A percentile compares a stretch with the other conserved stretches of the same genome.
Evolutionary conservation across 1,284 basidiomycete genomes (phyloP).

Genomic region (Lignosus rhinocerotis): DNA sequence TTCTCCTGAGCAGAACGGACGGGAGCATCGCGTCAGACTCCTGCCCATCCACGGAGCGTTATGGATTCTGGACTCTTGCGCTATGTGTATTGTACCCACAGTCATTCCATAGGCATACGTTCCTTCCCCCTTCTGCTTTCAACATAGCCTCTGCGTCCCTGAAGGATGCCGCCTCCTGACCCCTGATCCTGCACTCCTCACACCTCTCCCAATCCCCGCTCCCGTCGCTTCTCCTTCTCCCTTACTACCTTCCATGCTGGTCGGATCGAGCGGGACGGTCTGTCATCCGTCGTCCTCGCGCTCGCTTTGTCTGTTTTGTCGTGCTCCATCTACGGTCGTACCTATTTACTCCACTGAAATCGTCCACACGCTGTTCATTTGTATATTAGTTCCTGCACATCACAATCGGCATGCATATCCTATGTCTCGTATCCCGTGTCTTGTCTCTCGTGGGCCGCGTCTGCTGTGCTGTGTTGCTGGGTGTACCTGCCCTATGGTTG

Average conservation of each 20-base stretch:
- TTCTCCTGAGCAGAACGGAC: not conserved
- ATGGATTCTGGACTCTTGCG: not conserved
- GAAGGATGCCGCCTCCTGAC: not conserved
- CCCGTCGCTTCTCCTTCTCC: not conserved
- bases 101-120: not conserved
- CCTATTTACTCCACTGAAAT: not conserved
- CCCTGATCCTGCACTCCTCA: no score
- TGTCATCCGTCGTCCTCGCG: not conserved
- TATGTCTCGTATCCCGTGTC: not conserved
- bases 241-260: not conserved
- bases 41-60: not conserved
- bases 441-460: no score
- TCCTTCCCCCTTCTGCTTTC: not conserved
- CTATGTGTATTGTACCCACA: not conserved
- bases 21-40: not conserved
- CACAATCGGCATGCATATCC: not conserved
- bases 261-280: not conserved
- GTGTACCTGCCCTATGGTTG: not conserved
- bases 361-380: conserved; percentile 3
- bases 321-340: not conserved
- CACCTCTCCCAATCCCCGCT: not conserved
- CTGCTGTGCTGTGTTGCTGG: no score
- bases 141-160: not conserved
- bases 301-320: not conserved
- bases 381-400: conserved; percentile 14